These are phyloP conservation scores for Ulvella scutata DNA, from an alignment of 139 green algal genomes.

Conservation along the genomic window DNA sequence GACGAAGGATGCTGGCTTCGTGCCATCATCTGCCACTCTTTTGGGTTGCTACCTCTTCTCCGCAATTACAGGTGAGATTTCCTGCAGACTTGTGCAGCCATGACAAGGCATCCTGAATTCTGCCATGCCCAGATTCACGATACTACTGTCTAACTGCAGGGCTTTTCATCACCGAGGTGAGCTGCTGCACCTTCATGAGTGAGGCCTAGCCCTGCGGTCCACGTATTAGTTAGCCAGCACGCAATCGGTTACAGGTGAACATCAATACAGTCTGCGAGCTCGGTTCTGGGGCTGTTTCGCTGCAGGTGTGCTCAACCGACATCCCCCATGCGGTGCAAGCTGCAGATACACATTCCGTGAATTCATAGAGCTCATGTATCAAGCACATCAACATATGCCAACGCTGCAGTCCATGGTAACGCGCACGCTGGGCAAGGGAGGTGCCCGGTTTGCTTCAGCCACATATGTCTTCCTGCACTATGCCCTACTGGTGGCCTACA, in stretches of 20 bases:
- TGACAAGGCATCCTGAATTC: no score
- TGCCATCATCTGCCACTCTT: conserved; percentile 19
- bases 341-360: no score
- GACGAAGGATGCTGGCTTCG: conserved; percentile 31
- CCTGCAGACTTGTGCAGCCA: no score
- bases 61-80: neutral
- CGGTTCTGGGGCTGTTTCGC: conserved; percentile 11
- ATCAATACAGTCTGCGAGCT: conserved; percentile 36
- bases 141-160: conserved; percentile 16
- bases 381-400: no score
- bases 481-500: conserved; percentile 54
- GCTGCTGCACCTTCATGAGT: no score
- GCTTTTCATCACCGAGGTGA: conserved; percentile 36
- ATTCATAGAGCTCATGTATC: no score
- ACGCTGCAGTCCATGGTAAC: conserved; percentile 20
- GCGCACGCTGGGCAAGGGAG: conserved; percentile 30
- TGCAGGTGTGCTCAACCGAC: neutral
- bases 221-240: neutral
- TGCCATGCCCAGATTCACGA: no score
- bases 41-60: conserved; percentile 11
- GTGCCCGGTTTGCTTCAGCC: conserved; percentile 8
- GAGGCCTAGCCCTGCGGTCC: neutral
- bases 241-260: no score
- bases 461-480: conserved; percentile 64
- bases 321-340: no score